Evolutionary conservation across 169 alveolate genomes (phyloP).

Genomic region (Cystoisospora suis): DNA sequence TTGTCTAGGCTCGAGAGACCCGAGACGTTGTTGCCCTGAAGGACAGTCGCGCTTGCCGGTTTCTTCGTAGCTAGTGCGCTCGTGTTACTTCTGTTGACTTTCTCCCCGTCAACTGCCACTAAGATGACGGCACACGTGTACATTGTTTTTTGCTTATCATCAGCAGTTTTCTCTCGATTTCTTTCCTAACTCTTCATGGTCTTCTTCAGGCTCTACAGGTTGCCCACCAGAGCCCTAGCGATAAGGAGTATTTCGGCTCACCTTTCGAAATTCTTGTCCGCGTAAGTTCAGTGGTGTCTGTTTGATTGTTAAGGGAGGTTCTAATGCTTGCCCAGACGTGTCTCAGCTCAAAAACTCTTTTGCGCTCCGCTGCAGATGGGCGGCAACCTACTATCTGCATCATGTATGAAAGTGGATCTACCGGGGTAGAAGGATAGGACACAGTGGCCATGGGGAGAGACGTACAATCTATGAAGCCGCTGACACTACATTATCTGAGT

Average conservation of each 20-base stretch:
- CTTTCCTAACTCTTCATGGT: background rate
- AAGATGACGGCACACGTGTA: background rate
- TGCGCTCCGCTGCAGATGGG: too few species aligned
- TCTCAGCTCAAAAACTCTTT: too few species aligned
- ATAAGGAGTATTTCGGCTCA: slow-evolving; percentile 53
- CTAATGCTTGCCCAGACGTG: too few species aligned
- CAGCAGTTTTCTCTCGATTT: background rate
- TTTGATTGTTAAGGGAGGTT: too few species aligned
- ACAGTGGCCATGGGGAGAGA: too few species aligned
- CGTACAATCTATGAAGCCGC: too few species aligned
- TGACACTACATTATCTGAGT: too few species aligned
- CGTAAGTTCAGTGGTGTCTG: background rate
- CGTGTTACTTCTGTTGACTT: slow-evolving; percentile 11
- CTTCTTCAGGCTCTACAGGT: slow-evolving; percentile 43
- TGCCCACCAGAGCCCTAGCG: slow-evolving; percentile 45
- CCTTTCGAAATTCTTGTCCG: slow-evolving; percentile 53
- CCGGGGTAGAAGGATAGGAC: too few species aligned
- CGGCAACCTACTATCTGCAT: too few species aligned
- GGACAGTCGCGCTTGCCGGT: background rate
- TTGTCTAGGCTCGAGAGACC: background rate
- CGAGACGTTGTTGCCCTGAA: background rate
- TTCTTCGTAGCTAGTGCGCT: background rate
- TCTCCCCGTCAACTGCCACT: background rate
- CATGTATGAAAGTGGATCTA: too few species aligned
- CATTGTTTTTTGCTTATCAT: background rate